Evolutionary conservation across 1,284 basidiomycete genomes (phyloP), one percentile per base, ranked within the genome.

Genomic region (Inonotus obliquus): DNA sequence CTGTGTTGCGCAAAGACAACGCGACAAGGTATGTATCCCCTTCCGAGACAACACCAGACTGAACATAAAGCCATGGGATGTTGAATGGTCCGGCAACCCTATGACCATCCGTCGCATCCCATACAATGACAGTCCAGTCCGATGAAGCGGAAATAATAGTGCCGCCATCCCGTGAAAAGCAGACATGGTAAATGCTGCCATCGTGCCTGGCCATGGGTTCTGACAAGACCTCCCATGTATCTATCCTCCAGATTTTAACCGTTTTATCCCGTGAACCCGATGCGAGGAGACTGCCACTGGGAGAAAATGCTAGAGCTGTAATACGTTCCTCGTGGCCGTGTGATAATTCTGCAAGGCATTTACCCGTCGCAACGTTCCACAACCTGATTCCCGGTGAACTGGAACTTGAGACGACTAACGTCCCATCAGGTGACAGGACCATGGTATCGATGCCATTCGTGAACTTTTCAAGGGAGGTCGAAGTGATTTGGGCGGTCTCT

Each of bases 271-370:
- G 35, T 23, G 54, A 41, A n/a, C 55, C 59, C 25, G 59, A 60
- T 11, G 39, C 59, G 44, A 60, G 19, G 9, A 14, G 27, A 14
- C 2, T 39, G 6, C 56, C 7, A 63, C 63, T 57, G 38, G 57
- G 47, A 1, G 57, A 59, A 23, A 29, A 59, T 14, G 65, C 67
- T 21, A 66, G 63, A 25, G 62, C 38, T 59, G 59, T 65, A 27
- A 71, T 59, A 32, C 60, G 63, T 27, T 57, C 51, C 2, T 23
- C 55, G 51, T 67, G 65, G 32, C 59, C 67, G 14, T 47, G 25
- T 1, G 32, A 23, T n/a, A 41, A 41, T 13, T 35, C 54, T 1
- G 14, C 21, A 13, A 55, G 37, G 21, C 4, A 14, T 39, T 55
- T 27, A 25, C 38, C 37, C 13, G 39, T 45, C 39, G 56, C 29